phyloP scores from a whole-genome alignment of 371 early-diverging fungal species.

The Syncephalastrum racemosum region DNA sequence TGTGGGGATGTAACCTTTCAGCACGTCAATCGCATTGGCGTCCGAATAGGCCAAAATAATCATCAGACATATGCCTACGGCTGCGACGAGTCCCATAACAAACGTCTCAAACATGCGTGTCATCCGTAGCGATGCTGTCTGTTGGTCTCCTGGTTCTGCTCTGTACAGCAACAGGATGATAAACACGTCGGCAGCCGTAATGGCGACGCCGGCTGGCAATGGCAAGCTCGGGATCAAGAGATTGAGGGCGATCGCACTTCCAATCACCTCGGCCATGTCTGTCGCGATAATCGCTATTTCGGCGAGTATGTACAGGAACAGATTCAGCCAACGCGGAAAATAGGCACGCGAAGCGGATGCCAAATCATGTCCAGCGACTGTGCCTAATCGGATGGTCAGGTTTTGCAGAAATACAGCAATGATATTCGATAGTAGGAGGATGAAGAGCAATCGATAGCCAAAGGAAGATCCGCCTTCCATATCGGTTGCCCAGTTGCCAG shows the following conservation, averaged over 20 bases:
- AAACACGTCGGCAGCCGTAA: slow-evolving; percentile 78
- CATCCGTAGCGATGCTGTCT: slow-evolving; percentile 37
- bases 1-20: slow-evolving; percentile 69
- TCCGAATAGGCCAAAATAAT: slow-evolving; percentile 58
- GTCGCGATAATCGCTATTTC: slow-evolving; percentile 78
- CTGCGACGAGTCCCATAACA: slow-evolving; percentile 66
- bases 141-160: slow-evolving; percentile 38
- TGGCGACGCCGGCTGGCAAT: slow-evolving; percentile 72
- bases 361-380: slow-evolving; percentile 75
- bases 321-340: slow-evolving; percentile 56
- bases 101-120: slow-evolving; percentile 61
- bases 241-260: slow-evolving; percentile 80
- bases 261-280: slow-evolving; percentile 85
- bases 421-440: slow-evolving; percentile 74
- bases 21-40: slow-evolving; percentile 62
- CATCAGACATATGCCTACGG: slow-evolving; percentile 73
- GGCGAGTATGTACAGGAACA: slow-evolving; percentile 67
- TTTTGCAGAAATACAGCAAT: slow-evolving; percentile 80
- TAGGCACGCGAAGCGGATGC: slow-evolving; percentile 66
- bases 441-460: slow-evolving; percentile 72
- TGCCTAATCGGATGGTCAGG: slow-evolving; percentile 75
- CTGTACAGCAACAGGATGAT: slow-evolving; percentile 69
- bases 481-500: slow-evolving; percentile 82
- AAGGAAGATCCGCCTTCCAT: slow-evolving; percentile 74
- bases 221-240: slow-evolving; percentile 72